Conservation (phyloP, 169 alveolate species). For the Besnoitia besnoiti region DNA sequence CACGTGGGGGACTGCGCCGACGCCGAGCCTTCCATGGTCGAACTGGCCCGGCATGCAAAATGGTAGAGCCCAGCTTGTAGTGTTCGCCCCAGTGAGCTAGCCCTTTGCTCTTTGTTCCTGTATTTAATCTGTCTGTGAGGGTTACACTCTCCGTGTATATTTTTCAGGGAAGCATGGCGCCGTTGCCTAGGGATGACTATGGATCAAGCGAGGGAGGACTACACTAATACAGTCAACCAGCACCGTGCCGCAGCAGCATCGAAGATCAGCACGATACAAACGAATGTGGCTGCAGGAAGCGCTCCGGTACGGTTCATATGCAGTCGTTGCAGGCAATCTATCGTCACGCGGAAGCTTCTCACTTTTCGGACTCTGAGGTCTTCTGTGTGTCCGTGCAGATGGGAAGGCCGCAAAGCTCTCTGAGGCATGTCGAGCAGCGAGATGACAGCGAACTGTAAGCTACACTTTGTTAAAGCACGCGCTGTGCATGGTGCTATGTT, state of each 20-base stretch:
- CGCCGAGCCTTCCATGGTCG: constrained; percentile 31
- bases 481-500: neutral
- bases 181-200: constrained; percentile 10
- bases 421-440: constrained; percentile 12
- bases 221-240: neutral
- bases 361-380: neutral
- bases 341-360: neutral
- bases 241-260: neutral
- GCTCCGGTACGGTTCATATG: neutral
- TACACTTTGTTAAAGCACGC: neutral
- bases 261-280: neutral
- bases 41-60: constrained; percentile 27
- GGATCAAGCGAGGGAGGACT: constrained; percentile 31
- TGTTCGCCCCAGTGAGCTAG: too few species aligned
- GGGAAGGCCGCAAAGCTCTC: constrained; percentile 15
- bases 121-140: too few species aligned
- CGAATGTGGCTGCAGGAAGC: neutral
- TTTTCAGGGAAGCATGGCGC: constrained; percentile 55
- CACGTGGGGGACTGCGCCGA: constrained; percentile 54
- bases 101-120: too few species aligned
- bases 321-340: neutral
- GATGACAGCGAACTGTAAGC: constrained; percentile 3
- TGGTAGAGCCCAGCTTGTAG: constrained; percentile 28
- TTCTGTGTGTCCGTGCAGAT: constrained; percentile 1
- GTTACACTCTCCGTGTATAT: too few species aligned